Conservation (phyloP, 2,329 filamentous ascomycete species). For the Juglanconis oblonga region DNA sequence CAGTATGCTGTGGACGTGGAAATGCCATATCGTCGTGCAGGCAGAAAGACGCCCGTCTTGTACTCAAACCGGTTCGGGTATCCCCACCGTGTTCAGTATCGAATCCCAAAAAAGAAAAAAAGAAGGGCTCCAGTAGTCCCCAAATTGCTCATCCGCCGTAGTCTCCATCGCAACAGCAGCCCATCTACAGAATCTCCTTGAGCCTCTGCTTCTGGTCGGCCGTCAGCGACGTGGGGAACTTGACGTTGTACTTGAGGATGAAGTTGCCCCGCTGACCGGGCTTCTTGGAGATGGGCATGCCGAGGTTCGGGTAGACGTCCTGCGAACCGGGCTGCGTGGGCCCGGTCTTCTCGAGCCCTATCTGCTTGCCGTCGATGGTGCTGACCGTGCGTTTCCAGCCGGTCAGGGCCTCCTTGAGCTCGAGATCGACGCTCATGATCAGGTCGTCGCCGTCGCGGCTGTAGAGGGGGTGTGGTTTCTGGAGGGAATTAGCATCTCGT, state of each 20-base stretch:
- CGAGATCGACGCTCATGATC: conserved; percentile 72
- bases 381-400: conserved; percentile 90
- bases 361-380: conserved; percentile 88
- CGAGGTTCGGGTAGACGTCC: conserved; percentile 79
- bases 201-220: conserved; percentile 75
- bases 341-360: conserved; percentile 74
- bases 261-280: conserved; percentile 82
- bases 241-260: conserved; percentile 85
- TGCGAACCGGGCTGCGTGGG: conserved; percentile 82
- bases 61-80: not conserved
- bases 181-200: conserved; percentile 68
- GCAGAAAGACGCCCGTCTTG: not conserved
- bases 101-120: not conserved
- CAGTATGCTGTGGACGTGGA: not conserved
- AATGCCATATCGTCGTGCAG: not conserved
- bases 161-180: not conserved
- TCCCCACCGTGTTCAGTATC: not conserved
- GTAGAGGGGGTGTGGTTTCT: conserved; percentile 87
- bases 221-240: conserved; percentile 80
- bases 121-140: no score
- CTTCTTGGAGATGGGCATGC: conserved; percentile 94
- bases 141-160: not conserved
- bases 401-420: conserved; percentile 89
- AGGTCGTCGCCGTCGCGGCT: conserved; percentile 87
- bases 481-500: conserved; percentile 36